These are phyloP conservation scores for Lachancea thermotolerans DNA, from an alignment of 805 yeast genomes.

Conservation along the genomic window DNA sequence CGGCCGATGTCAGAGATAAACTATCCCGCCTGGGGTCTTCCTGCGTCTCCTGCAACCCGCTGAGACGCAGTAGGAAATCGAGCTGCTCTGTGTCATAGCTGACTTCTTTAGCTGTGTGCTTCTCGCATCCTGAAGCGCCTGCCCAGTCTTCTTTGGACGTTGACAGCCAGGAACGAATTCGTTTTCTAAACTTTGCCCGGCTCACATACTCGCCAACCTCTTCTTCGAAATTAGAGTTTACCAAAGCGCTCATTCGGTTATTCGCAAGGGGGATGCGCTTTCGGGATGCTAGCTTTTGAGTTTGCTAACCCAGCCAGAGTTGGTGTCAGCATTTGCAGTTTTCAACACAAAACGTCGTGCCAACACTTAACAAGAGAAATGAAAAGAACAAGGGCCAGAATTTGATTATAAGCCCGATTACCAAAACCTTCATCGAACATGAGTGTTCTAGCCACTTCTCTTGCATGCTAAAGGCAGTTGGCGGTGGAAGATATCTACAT, in stretches of 20 bases:
- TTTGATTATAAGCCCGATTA: too few relatives aligned
- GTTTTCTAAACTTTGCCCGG: background rate
- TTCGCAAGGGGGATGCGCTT: too few relatives aligned
- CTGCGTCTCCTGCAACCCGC: constrained; percentile 1
- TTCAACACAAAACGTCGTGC: too few relatives aligned
- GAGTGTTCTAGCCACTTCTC: too few relatives aligned
- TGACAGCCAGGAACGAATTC: constrained; percentile 5
- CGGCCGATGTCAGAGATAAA: background rate
- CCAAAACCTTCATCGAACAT: too few relatives aligned
- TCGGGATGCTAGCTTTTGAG: too few relatives aligned
- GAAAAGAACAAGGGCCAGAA: too few relatives aligned
- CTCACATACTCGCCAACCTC: constrained; percentile 7
- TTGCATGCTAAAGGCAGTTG: too few relatives aligned
- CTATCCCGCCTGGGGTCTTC: background rate
- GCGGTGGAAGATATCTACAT: too few relatives aligned
- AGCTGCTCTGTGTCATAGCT: constrained; percentile 9
- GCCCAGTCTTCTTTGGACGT: background rate
- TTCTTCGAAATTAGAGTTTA: background rate
- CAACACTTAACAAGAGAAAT: too few relatives aligned
- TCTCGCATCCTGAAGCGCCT: background rate
- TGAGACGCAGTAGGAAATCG: constrained; percentile 3
- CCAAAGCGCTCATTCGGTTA: background rate
- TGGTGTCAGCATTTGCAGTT: too few relatives aligned
- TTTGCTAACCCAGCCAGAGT: too few relatives aligned
- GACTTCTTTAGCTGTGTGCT: background rate